Percentiles rank a stretch among this genome's conserved stretches.
Evolutionary conservation across 2,329 filamentous ascomycete genomes (phyloP).

Genomic region (Nannizzia gypsea): DNA sequence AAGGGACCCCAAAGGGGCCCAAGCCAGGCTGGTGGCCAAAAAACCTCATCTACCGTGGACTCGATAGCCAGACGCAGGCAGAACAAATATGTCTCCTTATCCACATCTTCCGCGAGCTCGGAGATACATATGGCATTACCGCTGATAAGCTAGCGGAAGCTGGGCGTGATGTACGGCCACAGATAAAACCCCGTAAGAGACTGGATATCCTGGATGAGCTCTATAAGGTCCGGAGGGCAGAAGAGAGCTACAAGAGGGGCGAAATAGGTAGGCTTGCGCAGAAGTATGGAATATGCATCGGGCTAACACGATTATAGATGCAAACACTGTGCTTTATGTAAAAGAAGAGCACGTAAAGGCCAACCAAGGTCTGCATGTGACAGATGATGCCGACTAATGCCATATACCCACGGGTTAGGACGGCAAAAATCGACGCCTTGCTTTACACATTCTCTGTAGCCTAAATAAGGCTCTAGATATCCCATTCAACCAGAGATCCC

Average conservation of each 20-base stretch:
- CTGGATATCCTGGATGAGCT: slow-evolving; percentile 32
- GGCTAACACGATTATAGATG: neutral
- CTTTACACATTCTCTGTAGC: too few species aligned
- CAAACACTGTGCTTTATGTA: slow-evolving; percentile 26
- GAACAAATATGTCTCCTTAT: slow-evolving; percentile 29
- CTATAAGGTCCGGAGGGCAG: slow-evolving; percentile 19
- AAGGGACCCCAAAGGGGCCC: slow-evolving; percentile 33
- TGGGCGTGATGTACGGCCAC: slow-evolving; percentile 26
- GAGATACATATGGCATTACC: slow-evolving; percentile 23
- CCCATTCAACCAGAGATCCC: too few species aligned
- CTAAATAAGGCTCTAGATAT: too few species aligned
- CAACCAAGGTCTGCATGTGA: neutral
- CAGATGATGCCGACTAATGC: neutral
- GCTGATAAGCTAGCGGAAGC: slow-evolving; percentile 31
- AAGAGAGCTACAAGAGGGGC: slow-evolving; percentile 31
- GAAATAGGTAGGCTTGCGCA: slow-evolving; percentile 30
- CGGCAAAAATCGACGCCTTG: neutral
- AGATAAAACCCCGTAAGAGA: slow-evolving; percentile 25
- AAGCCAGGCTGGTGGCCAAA: slow-evolving; percentile 21
- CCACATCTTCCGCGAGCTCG: slow-evolving; percentile 31
- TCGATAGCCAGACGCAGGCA: slow-evolving; percentile 38
- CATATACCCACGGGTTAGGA: too few species aligned
- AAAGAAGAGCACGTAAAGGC: slow-evolving; percentile 18
- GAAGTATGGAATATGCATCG: slow-evolving; percentile 10
- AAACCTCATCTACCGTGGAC: slow-evolving; percentile 36